Evolutionary conservation across 2,329 filamentous ascomycete genomes (phyloP).

Genomic region (Pseudogymnoascus pannorum): DNA sequence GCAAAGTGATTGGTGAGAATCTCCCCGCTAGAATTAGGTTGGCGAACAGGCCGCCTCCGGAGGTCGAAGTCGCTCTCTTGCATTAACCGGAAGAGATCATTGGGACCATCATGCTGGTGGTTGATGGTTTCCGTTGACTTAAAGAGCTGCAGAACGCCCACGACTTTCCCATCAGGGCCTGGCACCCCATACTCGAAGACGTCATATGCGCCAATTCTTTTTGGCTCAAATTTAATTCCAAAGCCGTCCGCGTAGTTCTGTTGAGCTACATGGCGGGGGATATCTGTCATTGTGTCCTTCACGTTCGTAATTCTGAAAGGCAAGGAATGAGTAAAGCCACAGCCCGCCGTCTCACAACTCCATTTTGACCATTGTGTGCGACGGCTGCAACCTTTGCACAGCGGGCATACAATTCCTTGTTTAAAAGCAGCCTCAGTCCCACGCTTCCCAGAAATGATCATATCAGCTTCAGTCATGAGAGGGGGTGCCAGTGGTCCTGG

Average conservation of each 20-base stretch:
- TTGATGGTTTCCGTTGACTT: conserved; percentile 48
- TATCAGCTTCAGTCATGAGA: conserved; percentile 31
- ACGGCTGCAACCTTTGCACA: conserved; percentile 54
- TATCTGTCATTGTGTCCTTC: neutral
- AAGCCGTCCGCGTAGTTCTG: neutral
- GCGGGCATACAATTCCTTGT: conserved; percentile 58
- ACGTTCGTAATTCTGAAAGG: conserved; percentile 15
- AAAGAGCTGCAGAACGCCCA: conserved; percentile 49
- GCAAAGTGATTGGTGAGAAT: conserved; percentile 45
- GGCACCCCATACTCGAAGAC: conserved; percentile 40
- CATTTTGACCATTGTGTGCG: conserved; percentile 55
- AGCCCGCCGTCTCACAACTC: conserved; percentile 48
- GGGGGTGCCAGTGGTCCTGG: conserved; percentile 34
- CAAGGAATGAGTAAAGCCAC: conserved; percentile 38
- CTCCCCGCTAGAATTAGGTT: conserved; percentile 30
- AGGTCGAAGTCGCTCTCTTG: conserved; percentile 40
- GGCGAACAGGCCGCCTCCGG: conserved; percentile 34
- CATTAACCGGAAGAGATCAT: conserved; percentile 51
- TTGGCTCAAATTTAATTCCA: neutral
- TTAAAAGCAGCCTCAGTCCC: conserved; percentile 47
- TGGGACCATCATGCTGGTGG: conserved; percentile 43
- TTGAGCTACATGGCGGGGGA: too few relatives aligned
- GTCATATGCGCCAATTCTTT: conserved; percentile 21
- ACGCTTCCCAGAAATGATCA: conserved; percentile 27
- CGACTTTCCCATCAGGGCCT: conserved; percentile 28